phyloP scores from a whole-genome alignment of 768 basidiomycete genomes.

The Crucibulum laeve region DNA sequence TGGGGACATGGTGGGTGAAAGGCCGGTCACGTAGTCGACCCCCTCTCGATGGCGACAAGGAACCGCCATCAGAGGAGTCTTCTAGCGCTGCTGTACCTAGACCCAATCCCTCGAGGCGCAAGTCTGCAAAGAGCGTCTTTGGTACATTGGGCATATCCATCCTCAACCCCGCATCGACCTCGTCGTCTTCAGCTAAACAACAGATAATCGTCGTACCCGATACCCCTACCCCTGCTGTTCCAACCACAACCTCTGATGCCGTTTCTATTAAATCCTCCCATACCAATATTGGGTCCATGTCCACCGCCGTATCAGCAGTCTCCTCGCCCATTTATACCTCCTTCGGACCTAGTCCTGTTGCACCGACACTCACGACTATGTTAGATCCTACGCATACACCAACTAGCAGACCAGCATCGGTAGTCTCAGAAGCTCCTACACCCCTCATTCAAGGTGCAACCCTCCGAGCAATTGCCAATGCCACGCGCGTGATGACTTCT shows the following conservation, averaged over 20 bases:
- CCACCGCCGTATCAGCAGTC: constrained; percentile 21
- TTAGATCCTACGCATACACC: constrained; percentile 21
- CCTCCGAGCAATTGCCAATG: constrained; percentile 73
- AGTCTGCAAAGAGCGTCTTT: constrained; percentile 61
- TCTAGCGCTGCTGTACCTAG: constrained; percentile 8
- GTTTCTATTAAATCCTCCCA: constrained; percentile 28
- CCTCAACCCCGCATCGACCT: constrained; percentile 42
- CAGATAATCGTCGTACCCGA: constrained; percentile 5
- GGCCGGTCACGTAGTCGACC: constrained; percentile 28
- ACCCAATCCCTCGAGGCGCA: constrained; percentile 29
- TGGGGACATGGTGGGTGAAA: constrained; percentile 72
- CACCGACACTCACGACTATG: constrained; percentile 39
- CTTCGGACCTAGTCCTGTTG: constrained; percentile 36
- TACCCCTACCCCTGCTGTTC: constrained; percentile 4
- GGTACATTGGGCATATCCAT: constrained; percentile 69
- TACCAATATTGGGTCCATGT: constrained; percentile 13
- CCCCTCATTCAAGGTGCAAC: constrained; percentile 54
- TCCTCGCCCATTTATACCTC: constrained; percentile 36
- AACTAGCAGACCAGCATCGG: constrained; percentile 18
- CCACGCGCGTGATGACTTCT: constrained; percentile 83
- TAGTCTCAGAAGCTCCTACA: constrained; percentile 18
- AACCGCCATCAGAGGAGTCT: constrained; percentile 11
- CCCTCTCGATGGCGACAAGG: constrained; percentile 14
- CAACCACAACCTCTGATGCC: constrained; percentile 23
- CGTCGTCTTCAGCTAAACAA: constrained; percentile 15